Conservation (phyloP, 768 basidiomycete genomes). For the Russula olivacea region DNA sequence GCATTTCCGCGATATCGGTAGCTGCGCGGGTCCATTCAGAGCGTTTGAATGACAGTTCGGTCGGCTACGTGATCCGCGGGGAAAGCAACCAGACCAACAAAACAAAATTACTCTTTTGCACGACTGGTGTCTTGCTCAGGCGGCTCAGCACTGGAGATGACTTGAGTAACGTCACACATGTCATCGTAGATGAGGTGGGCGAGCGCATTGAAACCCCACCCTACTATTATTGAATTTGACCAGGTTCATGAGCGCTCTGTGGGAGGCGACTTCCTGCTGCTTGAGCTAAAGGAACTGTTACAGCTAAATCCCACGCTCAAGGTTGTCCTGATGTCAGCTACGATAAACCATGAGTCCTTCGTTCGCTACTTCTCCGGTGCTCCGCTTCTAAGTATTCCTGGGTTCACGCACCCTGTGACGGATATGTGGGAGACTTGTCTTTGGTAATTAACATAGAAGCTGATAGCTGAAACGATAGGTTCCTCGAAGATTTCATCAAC, state of each 20-base stretch:
- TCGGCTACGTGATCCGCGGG: conserved; percentile 87
- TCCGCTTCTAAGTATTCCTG: conserved; percentile 79
- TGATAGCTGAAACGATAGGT: conserved; percentile 16
- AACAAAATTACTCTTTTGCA: conserved; percentile 84
- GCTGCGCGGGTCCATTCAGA: conserved; percentile 83
- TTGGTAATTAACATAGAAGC: neutral
- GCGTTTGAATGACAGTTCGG: conserved; percentile 64
- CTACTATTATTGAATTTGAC: neutral
- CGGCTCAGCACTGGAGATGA: conserved; percentile 69
- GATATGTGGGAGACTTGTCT: conserved; percentile 49
- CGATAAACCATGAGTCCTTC: conserved; percentile 87
- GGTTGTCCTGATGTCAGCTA: conserved; percentile 89
- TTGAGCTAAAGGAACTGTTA: conserved; percentile 76
- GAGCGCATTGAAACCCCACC: neutral
- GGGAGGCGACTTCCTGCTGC: conserved; percentile 83
- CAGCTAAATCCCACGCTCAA: conserved; percentile 59
- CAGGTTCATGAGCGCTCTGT: conserved; percentile 90
- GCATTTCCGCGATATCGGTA: conserved; percentile 85
- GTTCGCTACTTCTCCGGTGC: conserved; percentile 76
- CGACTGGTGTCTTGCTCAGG: conserved; percentile 87
- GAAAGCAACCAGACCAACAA: conserved; percentile 61
- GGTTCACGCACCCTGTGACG: conserved; percentile 68
- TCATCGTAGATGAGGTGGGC: conserved; percentile 84
- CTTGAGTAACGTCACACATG: conserved; percentile 67
- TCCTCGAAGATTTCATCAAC: conserved; percentile 21